A percentile compares a stretch with the other conserved stretches of the same genome.
Conservation (phyloP, 805 yeast genomes). For the Candida berthetii region DNA sequence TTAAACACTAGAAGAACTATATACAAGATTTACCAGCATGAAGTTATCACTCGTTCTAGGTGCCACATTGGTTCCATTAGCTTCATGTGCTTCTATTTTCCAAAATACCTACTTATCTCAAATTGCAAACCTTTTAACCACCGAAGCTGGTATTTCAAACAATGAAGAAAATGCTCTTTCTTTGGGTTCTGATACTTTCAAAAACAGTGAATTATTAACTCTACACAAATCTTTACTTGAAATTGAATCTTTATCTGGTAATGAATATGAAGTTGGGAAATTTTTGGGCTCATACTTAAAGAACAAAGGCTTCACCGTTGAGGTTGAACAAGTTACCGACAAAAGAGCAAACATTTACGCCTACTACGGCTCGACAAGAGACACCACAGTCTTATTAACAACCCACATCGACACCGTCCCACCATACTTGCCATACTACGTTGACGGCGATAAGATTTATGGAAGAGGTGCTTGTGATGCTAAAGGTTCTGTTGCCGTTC, state of each 20-base stretch:
- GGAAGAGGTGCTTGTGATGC: slow-evolving; percentile 72
- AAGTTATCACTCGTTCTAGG: not conserved
- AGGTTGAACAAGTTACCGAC: slow-evolving; percentile 28
- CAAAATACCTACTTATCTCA: not conserved
- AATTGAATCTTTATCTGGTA: slow-evolving; percentile 12
- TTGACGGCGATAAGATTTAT: slow-evolving; percentile 40
- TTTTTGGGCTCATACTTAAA: slow-evolving; percentile 10
- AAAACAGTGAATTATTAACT: slow-evolving; percentile 13
- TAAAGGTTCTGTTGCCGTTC: slow-evolving; percentile 65
- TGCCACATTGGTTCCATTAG: not conserved
- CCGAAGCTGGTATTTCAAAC: too few relatives aligned
- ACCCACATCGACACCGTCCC: slow-evolving; percentile 74
- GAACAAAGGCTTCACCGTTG: slow-evolving; percentile 44
- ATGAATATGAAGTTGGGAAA: slow-evolving; percentile 12
- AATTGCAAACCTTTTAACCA: too few relatives aligned
- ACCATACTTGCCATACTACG: slow-evolving; percentile 47
- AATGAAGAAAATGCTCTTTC: too few relatives aligned
- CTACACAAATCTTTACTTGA: slow-evolving; percentile 19
- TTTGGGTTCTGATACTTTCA: too few relatives aligned
- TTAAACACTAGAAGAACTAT: too few relatives aligned
- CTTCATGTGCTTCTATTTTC: not conserved
- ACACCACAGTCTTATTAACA: slow-evolving; percentile 46
- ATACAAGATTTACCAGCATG: not conserved
- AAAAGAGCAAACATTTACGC: slow-evolving; percentile 50
- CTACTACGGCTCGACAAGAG: slow-evolving; percentile 35